Evolutionary conservation across 1,284 basidiomycete species (phyloP), one percentile per base, ranked within the genome.

Genomic region (Ustilago xerochloae): DNA sequence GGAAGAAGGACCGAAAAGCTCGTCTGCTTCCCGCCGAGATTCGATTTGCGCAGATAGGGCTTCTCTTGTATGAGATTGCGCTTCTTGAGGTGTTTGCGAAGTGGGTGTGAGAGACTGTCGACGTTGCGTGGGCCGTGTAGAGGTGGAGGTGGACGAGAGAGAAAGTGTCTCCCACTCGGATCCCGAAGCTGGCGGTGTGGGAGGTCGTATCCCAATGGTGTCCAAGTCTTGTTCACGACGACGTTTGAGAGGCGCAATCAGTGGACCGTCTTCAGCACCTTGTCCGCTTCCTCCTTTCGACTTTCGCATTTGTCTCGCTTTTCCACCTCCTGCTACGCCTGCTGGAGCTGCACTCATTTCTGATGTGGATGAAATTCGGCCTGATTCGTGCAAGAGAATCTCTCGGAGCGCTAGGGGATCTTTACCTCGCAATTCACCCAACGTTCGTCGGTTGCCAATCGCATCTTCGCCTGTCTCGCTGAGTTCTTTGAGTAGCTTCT

Each of bases 241-340:
- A 10, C 77, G 49, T 38, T 77, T 79, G 24, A 63, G 52, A 13
- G 71, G 63, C 16, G 64, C 62, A 18, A 78, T 51, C 32, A 79
- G 52, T 12, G 77, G 77, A 6, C 73, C 76, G 28, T 79, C 77
- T 55, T 79, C 77, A 3, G 56, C 71, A 24, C 64, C 69, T n/a
- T 49, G 35, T 33, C 57, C 55, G 13, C 49, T 35, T 4, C 57
- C 62, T n/a, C 58, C 62, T 4, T 43, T 60, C 6, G 56, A 55
- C 8, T 38, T 45, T 24, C 48, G 28, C 74, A 79, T 77, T 24
- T 65, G 67, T 39, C 75, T 64, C 12, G 60, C 70, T 46, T 73
- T 76, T 30, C 67, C 75, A 5, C 75, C 77, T 33, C 70, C 70
- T 3, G 64, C 70, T 15, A 68, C 70, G 26, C 70, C 64, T 4